Evolutionary conservation across 768 basidiomycete species (phyloP).

Genomic region (Suillus alpinus): DNA sequence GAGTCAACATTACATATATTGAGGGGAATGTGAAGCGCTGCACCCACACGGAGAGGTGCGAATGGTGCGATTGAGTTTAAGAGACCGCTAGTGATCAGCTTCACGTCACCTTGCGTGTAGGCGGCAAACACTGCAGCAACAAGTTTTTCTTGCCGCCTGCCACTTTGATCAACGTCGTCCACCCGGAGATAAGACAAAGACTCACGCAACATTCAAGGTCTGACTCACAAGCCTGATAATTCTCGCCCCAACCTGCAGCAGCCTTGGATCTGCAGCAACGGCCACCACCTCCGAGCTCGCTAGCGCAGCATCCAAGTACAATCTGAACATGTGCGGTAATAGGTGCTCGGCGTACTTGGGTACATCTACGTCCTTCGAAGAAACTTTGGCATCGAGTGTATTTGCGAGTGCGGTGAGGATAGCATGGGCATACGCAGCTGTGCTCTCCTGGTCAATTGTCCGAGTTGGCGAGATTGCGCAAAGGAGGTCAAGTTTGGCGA

Average conservation of each 20-base stretch:
- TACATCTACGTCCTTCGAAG: constrained; percentile 64
- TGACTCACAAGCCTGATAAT: constrained; percentile 70
- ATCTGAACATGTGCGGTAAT: constrained; percentile 65
- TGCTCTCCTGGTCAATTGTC: constrained; percentile 49
- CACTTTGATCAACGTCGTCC: constrained; percentile 1
- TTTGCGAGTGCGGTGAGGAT: constrained; percentile 69
- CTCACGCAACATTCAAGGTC: constrained; percentile 64
- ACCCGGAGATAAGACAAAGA: constrained; percentile 15
- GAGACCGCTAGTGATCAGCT: constrained; percentile 53
- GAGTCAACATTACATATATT: neutral
- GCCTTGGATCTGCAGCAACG: constrained; percentile 33
- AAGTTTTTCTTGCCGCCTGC: constrained; percentile 61
- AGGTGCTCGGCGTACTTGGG: constrained; percentile 77
- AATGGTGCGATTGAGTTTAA: constrained; percentile 40
- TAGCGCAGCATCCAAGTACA: constrained; percentile 49
- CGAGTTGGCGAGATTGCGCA: constrained; percentile 37
- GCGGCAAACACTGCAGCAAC: constrained; percentile 35
- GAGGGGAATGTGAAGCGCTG: neutral
- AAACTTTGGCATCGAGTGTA: constrained; percentile 54
- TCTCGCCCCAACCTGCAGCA: constrained; percentile 46
- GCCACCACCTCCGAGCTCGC: constrained; percentile 22
- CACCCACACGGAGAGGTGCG: constrained; percentile 50
- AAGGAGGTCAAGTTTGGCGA: constrained; percentile 72
- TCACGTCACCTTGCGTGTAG: constrained; percentile 45
- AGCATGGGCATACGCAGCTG: constrained; percentile 84